A percentile compares a stretch with the other conserved stretches of the same genome.
Conservation (phyloP, 2,329 filamentous ascomycete species). For the Trichoderma guizhouense region DNA sequence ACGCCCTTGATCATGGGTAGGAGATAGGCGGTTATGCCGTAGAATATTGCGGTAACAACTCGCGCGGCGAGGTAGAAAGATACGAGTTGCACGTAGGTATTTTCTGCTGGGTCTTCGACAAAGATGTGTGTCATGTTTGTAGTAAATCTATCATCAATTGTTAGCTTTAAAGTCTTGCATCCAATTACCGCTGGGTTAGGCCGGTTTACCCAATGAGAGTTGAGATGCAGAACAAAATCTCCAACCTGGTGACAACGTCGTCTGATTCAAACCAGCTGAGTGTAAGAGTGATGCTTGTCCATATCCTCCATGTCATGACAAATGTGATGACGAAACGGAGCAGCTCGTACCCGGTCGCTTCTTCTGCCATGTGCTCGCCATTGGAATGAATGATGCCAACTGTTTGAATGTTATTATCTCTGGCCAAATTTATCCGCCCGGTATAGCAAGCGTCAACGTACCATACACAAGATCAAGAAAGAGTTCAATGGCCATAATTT, state of each 20-base stretch:
- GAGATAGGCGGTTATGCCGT: conserved; percentile 41
- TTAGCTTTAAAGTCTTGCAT: neutral
- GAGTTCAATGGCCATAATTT: conserved; percentile 62
- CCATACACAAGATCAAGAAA: conserved; percentile 61
- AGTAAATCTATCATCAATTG: conserved; percentile 44
- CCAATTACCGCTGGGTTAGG: neutral
- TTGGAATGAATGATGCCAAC: conserved; percentile 63
- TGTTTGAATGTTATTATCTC: conserved; percentile 4
- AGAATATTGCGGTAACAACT: conserved; percentile 50
- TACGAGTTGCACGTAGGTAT: conserved; percentile 57
- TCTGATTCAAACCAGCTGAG: conserved; percentile 62
- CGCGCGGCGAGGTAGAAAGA: conserved; percentile 59
- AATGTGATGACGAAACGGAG: conserved; percentile 60
- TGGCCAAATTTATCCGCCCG: neutral
- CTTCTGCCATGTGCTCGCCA: conserved; percentile 57
- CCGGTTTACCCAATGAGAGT: conserved; percentile 52
- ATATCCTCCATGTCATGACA: conserved; percentile 62
- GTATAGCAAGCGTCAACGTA: conserved; percentile 19
- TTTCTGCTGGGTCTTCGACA: conserved; percentile 36
- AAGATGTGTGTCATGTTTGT: conserved; percentile 60
- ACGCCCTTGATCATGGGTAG: conserved; percentile 57
- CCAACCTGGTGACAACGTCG: conserved; percentile 56
- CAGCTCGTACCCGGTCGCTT: conserved; percentile 52
- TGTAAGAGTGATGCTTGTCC: conserved; percentile 55
- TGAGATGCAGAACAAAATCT: conserved; percentile 58